Evolutionary conservation across 2,329 filamentous ascomycete genomes (phyloP), one percentile per base, ranked within the genome.

Genomic region (Acephala macrosclerotiorum): DNA sequence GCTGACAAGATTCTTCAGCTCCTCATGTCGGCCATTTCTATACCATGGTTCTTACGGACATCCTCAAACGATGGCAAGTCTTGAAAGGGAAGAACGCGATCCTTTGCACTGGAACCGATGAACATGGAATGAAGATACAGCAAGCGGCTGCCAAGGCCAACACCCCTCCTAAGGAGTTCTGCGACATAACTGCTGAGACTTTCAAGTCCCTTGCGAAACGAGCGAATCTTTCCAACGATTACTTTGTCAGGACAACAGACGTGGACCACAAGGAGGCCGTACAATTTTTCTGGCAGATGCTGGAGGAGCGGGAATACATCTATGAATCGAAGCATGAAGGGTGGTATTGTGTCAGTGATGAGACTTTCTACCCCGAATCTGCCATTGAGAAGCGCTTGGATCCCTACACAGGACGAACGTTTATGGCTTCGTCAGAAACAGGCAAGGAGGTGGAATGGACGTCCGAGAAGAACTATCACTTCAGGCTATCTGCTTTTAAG

Each of bases 51-150:
- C 85, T 99, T 53, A 85, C 93, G 69, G 96, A 99, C 79, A 90
- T 97, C 61, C 81, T 97, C 72, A 99, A 98, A 80, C 87, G 96
- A 80, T 99, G 94, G 93, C 88, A 96, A 76, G 82, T 87, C 36
- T 84, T 99, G 60, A 87, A 90, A 66, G 92, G 92, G 42, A 81
- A 87, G 35, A 80, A 84, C 57, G 91, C 94, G 3, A 84, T 93
- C 69, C 82, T 99, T 16, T 90, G 91, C 73, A 99, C 96, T 0
- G 96, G 96, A 65, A 98, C 94, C 40, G 96, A 99, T 77, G 96
- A 99, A 79, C 95, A 99, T 82, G 96, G 96, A 51, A 91, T 97
- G 87, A 99, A 99, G 84, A 91, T 98, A 25, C 96, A 99, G 78
- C 91, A 90, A 77, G 95, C 95, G 0, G 93, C 96, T 1, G 82